These are phyloP conservation scores for Venturia carpophila DNA, from an alignment of 2,329 filamentous ascomycete genomes.

Conservation along the genomic window DNA sequence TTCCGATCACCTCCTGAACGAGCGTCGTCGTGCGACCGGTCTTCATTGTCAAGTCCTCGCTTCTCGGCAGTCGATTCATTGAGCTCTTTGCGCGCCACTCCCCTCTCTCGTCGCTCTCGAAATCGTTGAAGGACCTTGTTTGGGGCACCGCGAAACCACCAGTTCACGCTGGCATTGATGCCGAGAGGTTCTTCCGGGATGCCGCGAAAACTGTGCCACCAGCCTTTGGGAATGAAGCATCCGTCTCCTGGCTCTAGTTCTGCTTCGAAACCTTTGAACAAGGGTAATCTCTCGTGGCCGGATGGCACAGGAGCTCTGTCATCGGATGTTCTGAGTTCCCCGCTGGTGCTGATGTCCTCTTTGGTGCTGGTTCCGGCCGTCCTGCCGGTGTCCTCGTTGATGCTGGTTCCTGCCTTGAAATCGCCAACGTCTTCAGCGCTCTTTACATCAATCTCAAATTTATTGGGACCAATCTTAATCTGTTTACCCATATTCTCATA, in stretches of 20 bases:
- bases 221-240: constrained; percentile 71
- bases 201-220: constrained; percentile 80
- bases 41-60: neutral
- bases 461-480: neutral
- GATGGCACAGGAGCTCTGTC: neutral
- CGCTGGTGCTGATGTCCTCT: neutral
- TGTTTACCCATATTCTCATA: constrained; percentile 20
- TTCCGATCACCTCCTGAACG: too few species aligned
- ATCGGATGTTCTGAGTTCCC: neutral
- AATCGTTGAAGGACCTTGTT: too few species aligned
- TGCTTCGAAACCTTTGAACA: constrained; percentile 41
- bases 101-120: neutral
- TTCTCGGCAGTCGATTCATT: neutral
- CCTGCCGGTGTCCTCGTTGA: neutral
- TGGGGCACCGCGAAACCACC: constrained; percentile 54
- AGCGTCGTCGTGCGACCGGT: neutral
- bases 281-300: neutral
- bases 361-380: neutral
- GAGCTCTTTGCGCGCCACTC: neutral
- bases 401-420: neutral
- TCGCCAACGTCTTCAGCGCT: neutral
- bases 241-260: constrained; percentile 58
- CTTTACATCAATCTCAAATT: neutral
- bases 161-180: constrained; percentile 60
- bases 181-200: constrained; percentile 47